phyloP scores from a whole-genome alignment of 176 grass and related monocot species.

The Hordeum vulgare region DNA sequence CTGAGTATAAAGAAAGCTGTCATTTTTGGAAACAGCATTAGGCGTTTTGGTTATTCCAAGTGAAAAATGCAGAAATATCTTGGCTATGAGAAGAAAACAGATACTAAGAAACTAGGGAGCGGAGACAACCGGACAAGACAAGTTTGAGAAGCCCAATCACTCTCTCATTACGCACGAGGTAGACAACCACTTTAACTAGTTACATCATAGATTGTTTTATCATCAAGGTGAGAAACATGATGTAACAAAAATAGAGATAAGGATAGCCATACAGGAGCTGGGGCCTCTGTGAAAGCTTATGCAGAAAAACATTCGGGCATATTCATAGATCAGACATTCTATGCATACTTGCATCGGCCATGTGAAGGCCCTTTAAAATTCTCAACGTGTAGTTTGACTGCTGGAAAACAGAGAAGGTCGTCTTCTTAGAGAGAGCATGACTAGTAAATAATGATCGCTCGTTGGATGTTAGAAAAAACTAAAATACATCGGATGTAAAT shows the following conservation, averaged over 20 bases:
- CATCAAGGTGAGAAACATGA: constrained; percentile 7
- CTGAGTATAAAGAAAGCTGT: too few species aligned
- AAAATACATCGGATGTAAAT: too few species aligned
- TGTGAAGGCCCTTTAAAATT: too few species aligned
- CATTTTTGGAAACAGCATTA: background rate
- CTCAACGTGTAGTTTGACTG: background rate
- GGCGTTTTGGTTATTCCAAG: background rate
- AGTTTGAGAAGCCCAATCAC: constrained; percentile 8
- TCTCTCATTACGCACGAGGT: background rate
- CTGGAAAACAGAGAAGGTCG: background rate
- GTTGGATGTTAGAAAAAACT: background rate
- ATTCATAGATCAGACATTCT: too few species aligned
- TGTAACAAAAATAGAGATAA: constrained; percentile 1
- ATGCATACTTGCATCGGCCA: too few species aligned
- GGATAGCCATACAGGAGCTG: background rate
- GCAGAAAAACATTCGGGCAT: background rate
- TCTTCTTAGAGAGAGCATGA: background rate
- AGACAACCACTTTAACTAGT: constrained; percentile 20
- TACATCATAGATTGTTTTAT: background rate
- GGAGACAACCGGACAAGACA: constrained; percentile 1
- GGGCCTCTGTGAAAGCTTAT: constrained; percentile 5
- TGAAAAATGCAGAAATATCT: background rate
- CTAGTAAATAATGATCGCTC: background rate
- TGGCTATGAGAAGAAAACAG: background rate
- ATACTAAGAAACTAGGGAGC: background rate